These are phyloP conservation scores for Ceratocystis papillata DNA, from an alignment of 2,329 filamentous ascomycete species.

Conservation along the genomic window DNA sequence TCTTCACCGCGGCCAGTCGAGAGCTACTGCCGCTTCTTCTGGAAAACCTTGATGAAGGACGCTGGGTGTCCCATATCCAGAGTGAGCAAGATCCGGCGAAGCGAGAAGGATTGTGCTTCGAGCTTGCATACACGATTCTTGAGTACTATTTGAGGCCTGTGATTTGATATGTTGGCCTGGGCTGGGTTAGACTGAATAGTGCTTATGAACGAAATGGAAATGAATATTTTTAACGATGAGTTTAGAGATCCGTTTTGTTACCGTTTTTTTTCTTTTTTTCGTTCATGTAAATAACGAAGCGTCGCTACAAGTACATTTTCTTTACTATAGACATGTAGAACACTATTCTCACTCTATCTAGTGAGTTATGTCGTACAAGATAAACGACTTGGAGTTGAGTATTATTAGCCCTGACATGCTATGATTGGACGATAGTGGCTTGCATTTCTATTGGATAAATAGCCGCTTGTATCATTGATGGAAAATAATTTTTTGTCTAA, in stretches of 20 bases:
- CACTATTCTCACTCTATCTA: not conserved
- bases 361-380: not conserved
- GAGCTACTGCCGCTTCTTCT: constrained; percentile 41
- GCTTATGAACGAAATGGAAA: not conserved
- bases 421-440: not conserved
- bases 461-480: not conserved
- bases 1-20: constrained; percentile 31
- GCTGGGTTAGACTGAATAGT: not conserved
- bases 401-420: not conserved
- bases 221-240: not conserved
- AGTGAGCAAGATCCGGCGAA: constrained; percentile 27
- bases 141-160: constrained; percentile 43
- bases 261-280: not conserved
- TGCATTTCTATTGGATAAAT: not conserved
- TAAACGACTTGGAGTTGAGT: not conserved
- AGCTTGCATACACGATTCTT: constrained; percentile 44
- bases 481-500: not conserved
- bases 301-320: not conserved
- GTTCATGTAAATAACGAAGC: not conserved
- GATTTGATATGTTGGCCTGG: constrained; percentile 31
- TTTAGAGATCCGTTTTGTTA: not conserved
- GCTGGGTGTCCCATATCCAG: constrained; percentile 33
- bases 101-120: constrained; percentile 33
- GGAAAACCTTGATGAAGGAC: constrained; percentile 39
- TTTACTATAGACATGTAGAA: too few species aligned